A percentile compares a stretch with the other conserved stretches of the same genome.
These are phyloP conservation scores for Ramaria rubella DNA, from an alignment of 768 basidiomycete genomes.

Conservation along the genomic window DNA sequence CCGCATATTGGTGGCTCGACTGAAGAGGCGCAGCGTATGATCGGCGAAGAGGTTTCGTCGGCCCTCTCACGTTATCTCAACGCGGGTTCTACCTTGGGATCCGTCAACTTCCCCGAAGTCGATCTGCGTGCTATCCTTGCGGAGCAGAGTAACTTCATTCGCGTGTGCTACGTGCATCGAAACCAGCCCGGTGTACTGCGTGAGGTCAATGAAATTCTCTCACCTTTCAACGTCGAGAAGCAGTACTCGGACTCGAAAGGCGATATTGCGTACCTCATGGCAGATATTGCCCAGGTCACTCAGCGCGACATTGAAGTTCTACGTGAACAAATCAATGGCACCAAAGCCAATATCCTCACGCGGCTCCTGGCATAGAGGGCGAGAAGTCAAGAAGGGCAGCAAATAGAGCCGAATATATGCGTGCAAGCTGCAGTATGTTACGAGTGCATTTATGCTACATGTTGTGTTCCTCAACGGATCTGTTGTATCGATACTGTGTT, in stretches of 20 bases:
- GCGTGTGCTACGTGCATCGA: conserved; percentile 92
- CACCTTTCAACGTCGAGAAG: conserved; percentile 97
- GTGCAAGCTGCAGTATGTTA: background rate
- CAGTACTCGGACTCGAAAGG: conserved; percentile 98
- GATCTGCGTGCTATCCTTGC: conserved; percentile 87
- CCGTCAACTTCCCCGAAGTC: conserved; percentile 99
- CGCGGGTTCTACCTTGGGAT: conserved; percentile 83
- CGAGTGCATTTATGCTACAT: background rate
- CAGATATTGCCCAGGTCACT: conserved; percentile 91
- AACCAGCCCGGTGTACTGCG: conserved; percentile 95
- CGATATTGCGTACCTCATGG: conserved; percentile 91
- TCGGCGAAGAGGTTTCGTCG: conserved; percentile 88
- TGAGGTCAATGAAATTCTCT: conserved; percentile 89
- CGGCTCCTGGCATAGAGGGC: conserved; percentile 57
- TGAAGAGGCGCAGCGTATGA: conserved; percentile 96
- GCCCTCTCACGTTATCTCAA: conserved; percentile 85
- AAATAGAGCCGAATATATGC: background rate
- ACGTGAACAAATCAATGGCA: conserved; percentile 69
- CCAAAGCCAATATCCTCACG: conserved; percentile 84
- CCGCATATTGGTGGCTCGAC: conserved; percentile 99
- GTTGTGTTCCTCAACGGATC: conserved; percentile 5
- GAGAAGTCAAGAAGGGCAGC: background rate
- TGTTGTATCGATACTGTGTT: conserved; percentile 5
- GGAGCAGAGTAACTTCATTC: conserved; percentile 73
- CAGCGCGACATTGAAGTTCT: conserved; percentile 70